phyloP scores from a whole-genome alignment of 371 early-diverging fungal species.

The Mortierella sp. region DNA sequence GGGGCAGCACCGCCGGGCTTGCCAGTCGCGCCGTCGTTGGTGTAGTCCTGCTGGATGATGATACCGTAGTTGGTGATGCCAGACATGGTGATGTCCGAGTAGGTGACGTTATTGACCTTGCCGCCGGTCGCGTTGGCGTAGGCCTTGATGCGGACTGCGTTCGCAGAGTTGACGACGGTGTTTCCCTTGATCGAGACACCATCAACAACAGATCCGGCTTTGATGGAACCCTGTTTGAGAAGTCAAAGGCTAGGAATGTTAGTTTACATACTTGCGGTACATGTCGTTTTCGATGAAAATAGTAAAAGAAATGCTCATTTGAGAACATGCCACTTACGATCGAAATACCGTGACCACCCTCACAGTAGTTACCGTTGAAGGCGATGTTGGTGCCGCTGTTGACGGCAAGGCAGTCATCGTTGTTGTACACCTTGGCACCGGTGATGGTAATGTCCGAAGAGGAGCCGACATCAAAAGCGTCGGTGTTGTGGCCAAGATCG shows the following conservation, averaged over 20 bases:
- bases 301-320: not conserved
- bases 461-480: slow-evolving; percentile 46
- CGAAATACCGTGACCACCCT: slow-evolving; percentile 58
- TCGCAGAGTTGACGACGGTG: slow-evolving; percentile 37
- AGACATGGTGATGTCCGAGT: slow-evolving; percentile 43
- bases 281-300: not conserved
- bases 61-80: slow-evolving; percentile 46
- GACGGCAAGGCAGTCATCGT: slow-evolving; percentile 58
- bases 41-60: slow-evolving; percentile 57
- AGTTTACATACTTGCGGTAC: not conserved
- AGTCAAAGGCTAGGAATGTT: not conserved
- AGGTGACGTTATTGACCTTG: slow-evolving; percentile 49
- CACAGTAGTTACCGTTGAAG: slow-evolving; percentile 36
- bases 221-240: slow-evolving; percentile 45
- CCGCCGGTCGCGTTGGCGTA: slow-evolving; percentile 47
- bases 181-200: slow-evolving; percentile 33
- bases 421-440: slow-evolving; percentile 51
- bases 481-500: slow-evolving; percentile 55
- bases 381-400: slow-evolving; percentile 53
- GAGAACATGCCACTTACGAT: slow-evolving; percentile 28
- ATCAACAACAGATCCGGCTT: slow-evolving; percentile 34
- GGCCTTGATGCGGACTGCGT: slow-evolving; percentile 60
- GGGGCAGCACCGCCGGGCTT: slow-evolving; percentile 43
- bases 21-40: slow-evolving; percentile 56
- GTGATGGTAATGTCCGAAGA: slow-evolving; percentile 32